Evolutionary conservation across 495 filamentous ascomycete species (phyloP).

Genomic region (Rhypophila decipiens): DNA sequence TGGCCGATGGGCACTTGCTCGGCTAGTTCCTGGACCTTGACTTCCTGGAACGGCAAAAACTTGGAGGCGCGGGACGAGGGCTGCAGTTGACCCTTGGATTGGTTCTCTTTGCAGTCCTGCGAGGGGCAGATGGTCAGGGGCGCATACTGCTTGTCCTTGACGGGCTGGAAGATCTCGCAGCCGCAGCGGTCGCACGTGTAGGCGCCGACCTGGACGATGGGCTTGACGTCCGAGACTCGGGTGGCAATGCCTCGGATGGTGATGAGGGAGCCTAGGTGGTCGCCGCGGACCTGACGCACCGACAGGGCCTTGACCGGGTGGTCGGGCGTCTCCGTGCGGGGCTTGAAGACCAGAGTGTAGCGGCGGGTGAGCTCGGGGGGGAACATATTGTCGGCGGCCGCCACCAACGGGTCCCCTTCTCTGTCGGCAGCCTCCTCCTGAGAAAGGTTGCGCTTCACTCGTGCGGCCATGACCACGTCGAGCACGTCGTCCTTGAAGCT

Average conservation of each 20-base stretch:
- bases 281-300: conserved; percentile 84
- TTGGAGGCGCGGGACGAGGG: conserved; percentile 92
- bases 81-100: conserved; percentile 87
- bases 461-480: conserved; percentile 90
- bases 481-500: conserved; percentile 96
- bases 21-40: conserved; percentile 97
- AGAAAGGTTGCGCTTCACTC: conserved; percentile 75
- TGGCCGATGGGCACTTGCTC: conserved; percentile 97
- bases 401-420: conserved; percentile 52
- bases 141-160: conserved; percentile 82
- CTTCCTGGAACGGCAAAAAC: conserved; percentile 95
- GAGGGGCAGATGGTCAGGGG: conserved; percentile 83
- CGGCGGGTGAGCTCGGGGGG: conserved; percentile 86
- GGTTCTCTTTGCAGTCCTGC: conserved; percentile 80
- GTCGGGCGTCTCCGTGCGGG: conserved; percentile 63
- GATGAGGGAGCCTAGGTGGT: conserved; percentile 88
- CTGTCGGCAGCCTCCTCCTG: conserved; percentile 62
- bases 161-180: conserved; percentile 94
- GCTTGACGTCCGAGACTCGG: conserved; percentile 95
- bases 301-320: conserved; percentile 80
- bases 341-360: conserved; percentile 94
- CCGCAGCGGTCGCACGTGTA: conserved; percentile 97
- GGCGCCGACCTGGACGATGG: conserved; percentile 91
- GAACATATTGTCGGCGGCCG: conserved; percentile 65
- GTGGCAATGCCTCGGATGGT: conserved; percentile 93